Evolutionary conservation across 1,139 yeast species (phyloP).

Genomic region (Taphrina flavorubra): DNA sequence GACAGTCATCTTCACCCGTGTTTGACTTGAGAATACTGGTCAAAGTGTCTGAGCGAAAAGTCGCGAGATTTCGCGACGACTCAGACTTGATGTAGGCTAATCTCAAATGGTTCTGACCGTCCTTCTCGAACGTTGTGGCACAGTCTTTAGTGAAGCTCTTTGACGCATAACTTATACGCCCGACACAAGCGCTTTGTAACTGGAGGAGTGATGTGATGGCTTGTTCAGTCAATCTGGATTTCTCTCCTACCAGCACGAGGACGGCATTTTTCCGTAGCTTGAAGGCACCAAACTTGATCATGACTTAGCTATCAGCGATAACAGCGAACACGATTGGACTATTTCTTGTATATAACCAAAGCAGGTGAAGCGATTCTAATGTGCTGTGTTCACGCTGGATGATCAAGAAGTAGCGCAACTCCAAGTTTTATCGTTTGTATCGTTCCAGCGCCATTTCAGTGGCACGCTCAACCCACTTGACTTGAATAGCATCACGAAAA

Average conservation of each 20-base stretch:
- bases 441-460: no score
- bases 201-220: slow-evolving; percentile 14
- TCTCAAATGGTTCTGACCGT: slow-evolving; percentile 6
- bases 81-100: slow-evolving; percentile 23
- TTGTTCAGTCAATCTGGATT: slow-evolving; percentile 26
- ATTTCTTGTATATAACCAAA: no score
- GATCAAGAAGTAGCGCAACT: no score
- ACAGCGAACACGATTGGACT: no score
- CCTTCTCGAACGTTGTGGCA: slow-evolving; percentile 12
- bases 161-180: slow-evolving; percentile 19
- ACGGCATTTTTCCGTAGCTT: slow-evolving; percentile 12
- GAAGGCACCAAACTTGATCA: slow-evolving; percentile 21
- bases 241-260: slow-evolving; percentile 25
- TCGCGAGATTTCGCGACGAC: slow-evolving; percentile 24
- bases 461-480: no score
- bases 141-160: slow-evolving; percentile 25
- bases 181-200: slow-evolving; percentile 4
- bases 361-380: no score
- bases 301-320: not conserved
- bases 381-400: no score
- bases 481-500: no score
- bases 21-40: slow-evolving; percentile 6
- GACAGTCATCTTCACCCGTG: slow-evolving; percentile 20
- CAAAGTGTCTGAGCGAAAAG: slow-evolving; percentile 16
- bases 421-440: no score